These are phyloP conservation scores for Fusarium gaditjirri DNA, from an alignment of 2,329 filamentous ascomycete species.

Conservation along the genomic window DNA sequence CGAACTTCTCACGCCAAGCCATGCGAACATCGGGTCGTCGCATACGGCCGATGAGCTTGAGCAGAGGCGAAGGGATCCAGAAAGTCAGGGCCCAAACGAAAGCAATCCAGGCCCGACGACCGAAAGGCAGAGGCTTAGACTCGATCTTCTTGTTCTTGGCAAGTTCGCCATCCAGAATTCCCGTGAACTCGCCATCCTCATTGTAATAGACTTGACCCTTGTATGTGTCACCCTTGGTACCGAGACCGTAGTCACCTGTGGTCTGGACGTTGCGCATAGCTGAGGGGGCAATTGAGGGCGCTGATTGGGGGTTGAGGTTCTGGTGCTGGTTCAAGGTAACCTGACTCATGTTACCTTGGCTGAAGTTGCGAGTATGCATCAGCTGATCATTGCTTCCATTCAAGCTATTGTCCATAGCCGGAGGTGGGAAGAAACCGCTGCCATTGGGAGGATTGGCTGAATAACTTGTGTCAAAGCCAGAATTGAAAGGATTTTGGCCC, in stretches of 20 bases:
- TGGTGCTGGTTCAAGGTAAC: conserved; percentile 57
- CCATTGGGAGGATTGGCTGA: conserved; percentile 72
- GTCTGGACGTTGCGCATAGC: conserved; percentile 65
- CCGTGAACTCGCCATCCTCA: conserved; percentile 73
- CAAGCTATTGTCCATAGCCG: conserved; percentile 68
- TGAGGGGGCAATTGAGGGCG: conserved; percentile 70
- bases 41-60: conserved; percentile 90
- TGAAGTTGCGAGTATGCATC: conserved; percentile 67
- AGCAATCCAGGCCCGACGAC: conserved; percentile 81
- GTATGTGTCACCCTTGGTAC: conserved; percentile 82
- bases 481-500: conserved; percentile 59
- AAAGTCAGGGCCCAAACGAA: conserved; percentile 90
- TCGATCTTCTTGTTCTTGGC: conserved; percentile 81
- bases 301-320: conserved; percentile 49
- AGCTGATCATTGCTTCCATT: conserved; percentile 80
- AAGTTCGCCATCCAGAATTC: conserved; percentile 79
- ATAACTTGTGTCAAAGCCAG: conserved; percentile 75
- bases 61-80: conserved; percentile 89
- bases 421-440: conserved; percentile 76
- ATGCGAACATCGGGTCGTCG: conserved; percentile 95
- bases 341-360: conserved; percentile 67
- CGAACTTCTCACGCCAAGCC: conserved; percentile 96
- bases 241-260: conserved; percentile 88
- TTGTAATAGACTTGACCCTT: conserved; percentile 81
- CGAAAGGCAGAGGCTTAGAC: conserved; percentile 70